Conservation (phyloP, 768 basidiomycete species). For the Russula compacta region DNA sequence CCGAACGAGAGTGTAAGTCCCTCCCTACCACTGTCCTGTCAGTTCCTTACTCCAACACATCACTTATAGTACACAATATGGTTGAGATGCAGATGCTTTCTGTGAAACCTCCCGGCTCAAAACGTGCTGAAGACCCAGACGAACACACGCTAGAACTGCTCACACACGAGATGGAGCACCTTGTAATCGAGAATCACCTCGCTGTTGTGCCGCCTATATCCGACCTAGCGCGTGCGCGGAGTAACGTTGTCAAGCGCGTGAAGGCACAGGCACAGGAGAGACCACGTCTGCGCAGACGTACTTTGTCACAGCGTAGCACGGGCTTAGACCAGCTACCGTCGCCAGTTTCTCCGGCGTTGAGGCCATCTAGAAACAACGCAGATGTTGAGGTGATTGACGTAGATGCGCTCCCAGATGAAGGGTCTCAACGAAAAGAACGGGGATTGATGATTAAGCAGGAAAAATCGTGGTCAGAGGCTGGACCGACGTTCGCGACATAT, state of each 20-base stretch:
- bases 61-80: slow-evolving; percentile 2
- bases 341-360: slow-evolving; percentile 6
- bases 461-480: not conserved
- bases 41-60: not conserved
- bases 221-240: slow-evolving; percentile 15
- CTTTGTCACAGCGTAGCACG: slow-evolving; percentile 13
- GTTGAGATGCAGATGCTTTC: slow-evolving; percentile 10
- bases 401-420: slow-evolving; percentile 11
- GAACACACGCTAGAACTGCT: slow-evolving; percentile 12
- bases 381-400: slow-evolving; percentile 14
- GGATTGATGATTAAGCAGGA: not conserved
- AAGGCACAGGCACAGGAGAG: slow-evolving; percentile 5
- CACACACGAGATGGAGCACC: slow-evolving; percentile 20
- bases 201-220: slow-evolving; percentile 2
- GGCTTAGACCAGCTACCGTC: slow-evolving; percentile 9
- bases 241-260: slow-evolving; percentile 6
- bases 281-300: slow-evolving; percentile 6
- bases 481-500: not conserved
- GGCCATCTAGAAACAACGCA: not conserved
- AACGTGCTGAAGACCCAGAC: not conserved
- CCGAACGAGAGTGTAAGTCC: slow-evolving; percentile 15
- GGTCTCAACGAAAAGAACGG: not conserved
- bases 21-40: not conserved
- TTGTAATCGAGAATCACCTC: slow-evolving; percentile 17
- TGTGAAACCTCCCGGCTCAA: not conserved